Evolutionary conservation across 768 basidiomycete genomes (phyloP), one percentile per base, ranked within the genome.

Genomic region (Scleroderma citrinum): DNA sequence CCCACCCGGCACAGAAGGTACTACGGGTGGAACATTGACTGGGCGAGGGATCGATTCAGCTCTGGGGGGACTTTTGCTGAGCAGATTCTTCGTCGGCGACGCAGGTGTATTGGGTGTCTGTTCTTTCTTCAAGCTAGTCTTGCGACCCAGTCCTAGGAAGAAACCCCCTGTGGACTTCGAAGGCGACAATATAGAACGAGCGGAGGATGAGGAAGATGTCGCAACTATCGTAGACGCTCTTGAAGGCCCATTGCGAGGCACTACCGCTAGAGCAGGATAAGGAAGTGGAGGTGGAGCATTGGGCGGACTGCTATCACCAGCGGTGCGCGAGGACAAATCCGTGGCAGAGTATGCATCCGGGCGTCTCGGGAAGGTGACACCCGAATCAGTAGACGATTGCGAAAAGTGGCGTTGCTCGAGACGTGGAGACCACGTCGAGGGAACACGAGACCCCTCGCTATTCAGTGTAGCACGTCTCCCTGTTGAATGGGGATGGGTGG

Each of bases 271-370:
- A 4, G 82, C 78, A 3, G 88, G 89, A 59, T 92, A 92, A 3
- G 89, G 89, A 34, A 92, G 75, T 5, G 75, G 60, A 0, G 83
- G 79, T 0, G 81, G 79, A 7, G 74, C 67, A 47, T 72, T 76
- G n/a, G 83, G 73, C 1, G 76, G 73, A 13, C 73, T 69, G 47
- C 76, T 61, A 56, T 85, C 81, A 42, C 66, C 70, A 17, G 57
- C 68, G 47, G 48, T 69, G 45, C 68, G 72, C 23, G 74, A 66
- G 4, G 81, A 73, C 12, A 92, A 74, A 63, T 92, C 89, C 3
- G 88, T 90, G 6, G 89, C 89, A 21, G 74, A 72, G 48, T 79
- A 82, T 10, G 89, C 86, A 57, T 92, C 89, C n/a, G 82, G 72
- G 24, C 89, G 82, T 23, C 77, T 76, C 14, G 89, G 87, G 65